Conservation (phyloP, 108 stramenopile species). For the Skeletonema potamos region DNA sequence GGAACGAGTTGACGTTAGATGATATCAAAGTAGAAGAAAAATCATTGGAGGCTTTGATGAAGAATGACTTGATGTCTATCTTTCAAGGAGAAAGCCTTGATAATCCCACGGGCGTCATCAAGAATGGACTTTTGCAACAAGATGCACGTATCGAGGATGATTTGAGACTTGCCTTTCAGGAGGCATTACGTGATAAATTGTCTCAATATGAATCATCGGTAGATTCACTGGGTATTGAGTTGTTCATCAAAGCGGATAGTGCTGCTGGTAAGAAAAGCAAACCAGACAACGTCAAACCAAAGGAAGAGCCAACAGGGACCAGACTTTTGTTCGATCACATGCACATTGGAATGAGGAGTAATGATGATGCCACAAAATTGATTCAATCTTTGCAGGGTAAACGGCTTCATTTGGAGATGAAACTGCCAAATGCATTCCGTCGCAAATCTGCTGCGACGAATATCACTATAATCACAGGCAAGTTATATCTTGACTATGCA, state of each 20-base stretch:
- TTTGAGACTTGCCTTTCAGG: slow-evolving; percentile 35
- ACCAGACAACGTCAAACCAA: not conserved
- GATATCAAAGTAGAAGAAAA: not conserved
- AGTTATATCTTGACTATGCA: slow-evolving; percentile 77
- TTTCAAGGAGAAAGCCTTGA: slow-evolving; percentile 6
- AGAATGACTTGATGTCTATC: slow-evolving; percentile 12
- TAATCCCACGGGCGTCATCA: not conserved
- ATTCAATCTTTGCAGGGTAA: slow-evolving; percentile 60
- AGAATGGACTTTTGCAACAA: not conserved
- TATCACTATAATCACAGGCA: slow-evolving; percentile 39
- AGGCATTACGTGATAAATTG: slow-evolving; percentile 23
- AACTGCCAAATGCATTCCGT: slow-evolving; percentile 16
- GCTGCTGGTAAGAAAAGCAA: slow-evolving; percentile 7
- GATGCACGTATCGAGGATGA: slow-evolving; percentile 30
- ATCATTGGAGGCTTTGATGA: not conserved
- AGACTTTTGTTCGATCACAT: slow-evolving; percentile 16
- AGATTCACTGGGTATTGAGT: slow-evolving; percentile 24
- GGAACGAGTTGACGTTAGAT: not conserved
- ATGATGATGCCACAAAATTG: slow-evolving; percentile 58
- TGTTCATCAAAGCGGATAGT: slow-evolving; percentile 22
- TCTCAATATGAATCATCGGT: not conserved
- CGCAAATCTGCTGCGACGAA: not conserved
- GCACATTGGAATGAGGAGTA: slow-evolving; percentile 45
- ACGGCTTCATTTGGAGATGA: slow-evolving; percentile 23
- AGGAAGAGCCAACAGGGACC: not conserved